Percentiles rank a stretch among this genome's conserved stretches.
Evolutionary conservation across 306 rosid species (phyloP).

Genomic region (Pterocarpus macrocarpus): DNA sequence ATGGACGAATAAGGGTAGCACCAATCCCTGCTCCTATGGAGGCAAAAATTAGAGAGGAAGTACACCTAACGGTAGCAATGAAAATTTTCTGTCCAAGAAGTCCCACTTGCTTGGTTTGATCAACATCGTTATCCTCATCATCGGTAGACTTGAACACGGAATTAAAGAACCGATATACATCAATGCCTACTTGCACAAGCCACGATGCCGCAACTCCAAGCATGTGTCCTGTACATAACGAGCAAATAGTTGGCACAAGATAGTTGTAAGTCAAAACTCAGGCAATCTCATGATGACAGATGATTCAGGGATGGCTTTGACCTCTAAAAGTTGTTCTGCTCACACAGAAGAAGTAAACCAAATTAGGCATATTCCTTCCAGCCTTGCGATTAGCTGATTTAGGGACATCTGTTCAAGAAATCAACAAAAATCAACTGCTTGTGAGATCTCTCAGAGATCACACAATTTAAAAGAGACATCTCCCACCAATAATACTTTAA

Average conservation of each 20-base stretch:
- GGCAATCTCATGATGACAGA: conserved; percentile 21
- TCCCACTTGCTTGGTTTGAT: conserved; percentile 50
- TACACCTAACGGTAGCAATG: conserved; percentile 63
- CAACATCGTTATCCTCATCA: conserved; percentile 53
- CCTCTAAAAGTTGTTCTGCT: conserved; percentile 88
- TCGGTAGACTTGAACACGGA: conserved; percentile 43
- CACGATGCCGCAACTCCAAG: conserved; percentile 93
- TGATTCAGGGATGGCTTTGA: conserved; percentile 29
- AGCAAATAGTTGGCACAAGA: conserved; percentile 34
- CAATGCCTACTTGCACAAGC: conserved; percentile 82
- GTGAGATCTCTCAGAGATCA: conserved; percentile 11
- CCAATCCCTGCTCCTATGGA: conserved; percentile 91
- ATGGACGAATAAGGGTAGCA: conserved; percentile 76
- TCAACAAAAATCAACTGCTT: background rate
- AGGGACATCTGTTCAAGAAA: conserved; percentile 68
- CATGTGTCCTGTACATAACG: conserved; percentile 71
- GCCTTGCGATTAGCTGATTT: conserved; percentile 89
- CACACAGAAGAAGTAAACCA: conserved; percentile 68
- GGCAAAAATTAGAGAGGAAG: conserved; percentile 78
- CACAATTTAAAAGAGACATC: background rate
- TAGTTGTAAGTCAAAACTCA: conserved; percentile 42
- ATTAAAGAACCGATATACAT: conserved; percentile 61
- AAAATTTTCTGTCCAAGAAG: conserved; percentile 64
- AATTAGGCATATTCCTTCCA: conserved; percentile 67
- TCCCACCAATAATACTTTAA: conserved; percentile 1